phyloP scores from a whole-genome alignment of 2,329 filamentous ascomycete species.

The Epichloe glyceriae region DNA sequence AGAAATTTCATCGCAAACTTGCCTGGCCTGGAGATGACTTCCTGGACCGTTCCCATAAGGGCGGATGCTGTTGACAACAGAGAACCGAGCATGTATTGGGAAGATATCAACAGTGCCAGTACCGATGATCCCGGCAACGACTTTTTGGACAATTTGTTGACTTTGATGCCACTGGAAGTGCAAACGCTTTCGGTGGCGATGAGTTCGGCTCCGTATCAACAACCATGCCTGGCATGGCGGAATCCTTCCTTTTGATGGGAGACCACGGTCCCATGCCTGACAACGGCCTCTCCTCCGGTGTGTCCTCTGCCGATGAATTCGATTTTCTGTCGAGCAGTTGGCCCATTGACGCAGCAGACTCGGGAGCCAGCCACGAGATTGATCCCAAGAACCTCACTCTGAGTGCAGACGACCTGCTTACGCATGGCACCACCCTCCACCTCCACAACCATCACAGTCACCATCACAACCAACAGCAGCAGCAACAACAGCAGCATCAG shows the following conservation, averaged over 20 bases:
- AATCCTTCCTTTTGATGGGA: constrained; percentile 16
- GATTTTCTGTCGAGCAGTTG: constrained; percentile 24
- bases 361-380: constrained; percentile 17
- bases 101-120: constrained; percentile 18
- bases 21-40: constrained; percentile 17
- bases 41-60: constrained; percentile 23
- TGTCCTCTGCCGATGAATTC: constrained; percentile 23
- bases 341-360: constrained; percentile 14
- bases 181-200: constrained; percentile 11
- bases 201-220: constrained; percentile 10
- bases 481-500: constrained; percentile 10
- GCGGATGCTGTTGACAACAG: constrained; percentile 21
- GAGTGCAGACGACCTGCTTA: constrained; percentile 2
- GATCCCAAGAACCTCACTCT: constrained; percentile 18
- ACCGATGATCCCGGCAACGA: constrained; percentile 18
- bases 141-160: constrained; percentile 26
- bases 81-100: constrained; percentile 23
- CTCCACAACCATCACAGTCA: neutral
- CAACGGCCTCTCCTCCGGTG: constrained; percentile 21
- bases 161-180: constrained; percentile 18
- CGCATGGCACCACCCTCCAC: neutral
- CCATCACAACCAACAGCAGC: neutral
- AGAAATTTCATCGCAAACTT: neutral
- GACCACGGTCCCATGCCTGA: constrained; percentile 9
- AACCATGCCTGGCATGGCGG: constrained; percentile 14